Percentiles rank a stretch among this genome's conserved stretches.
Conservation (phyloP, 805 yeast species). For the Phaffomyces opuntiae region DNA sequence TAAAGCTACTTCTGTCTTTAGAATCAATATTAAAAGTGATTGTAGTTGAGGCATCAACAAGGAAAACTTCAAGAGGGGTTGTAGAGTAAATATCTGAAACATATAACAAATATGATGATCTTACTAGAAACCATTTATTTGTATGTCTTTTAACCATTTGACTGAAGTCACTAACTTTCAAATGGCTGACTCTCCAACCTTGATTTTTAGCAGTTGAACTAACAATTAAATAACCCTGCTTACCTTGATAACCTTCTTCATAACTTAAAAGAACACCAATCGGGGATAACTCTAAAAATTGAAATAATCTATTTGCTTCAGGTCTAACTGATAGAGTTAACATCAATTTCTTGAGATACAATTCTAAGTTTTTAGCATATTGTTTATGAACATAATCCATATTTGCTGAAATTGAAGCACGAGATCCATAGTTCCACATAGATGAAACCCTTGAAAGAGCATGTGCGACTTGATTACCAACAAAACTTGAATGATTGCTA, state of each 20-base stretch:
- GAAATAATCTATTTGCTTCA: slow-evolving; percentile 75
- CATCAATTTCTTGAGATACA: slow-evolving; percentile 59
- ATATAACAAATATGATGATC: slow-evolving; percentile 78
- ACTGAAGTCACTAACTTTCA: slow-evolving; percentile 66
- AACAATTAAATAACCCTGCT: slow-evolving; percentile 79
- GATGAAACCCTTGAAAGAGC: slow-evolving; percentile 14
- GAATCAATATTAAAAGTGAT: slow-evolving; percentile 39
- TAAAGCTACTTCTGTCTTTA: slow-evolving; percentile 27
- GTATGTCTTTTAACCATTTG: slow-evolving; percentile 90
- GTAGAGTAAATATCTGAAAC: slow-evolving; percentile 84
- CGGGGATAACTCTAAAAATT: slow-evolving; percentile 86
- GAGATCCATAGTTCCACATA: not conserved
- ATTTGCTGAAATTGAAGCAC: not conserved
- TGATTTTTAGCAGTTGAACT: slow-evolving; percentile 80
- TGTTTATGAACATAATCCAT: slow-evolving; percentile 2
- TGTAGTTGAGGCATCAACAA: slow-evolving; percentile 74
- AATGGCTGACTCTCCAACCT: slow-evolving; percentile 95
- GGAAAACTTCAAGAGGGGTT: slow-evolving; percentile 82
- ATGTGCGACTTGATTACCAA: slow-evolving; percentile 5
- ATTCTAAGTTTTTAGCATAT: slow-evolving; percentile 43
- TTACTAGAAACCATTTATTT: slow-evolving; percentile 83
- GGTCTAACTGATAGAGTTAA: slow-evolving; percentile 59
- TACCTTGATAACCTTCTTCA: slow-evolving; percentile 69
- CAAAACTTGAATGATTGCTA: slow-evolving; percentile 4
- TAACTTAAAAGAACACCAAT: slow-evolving; percentile 76